Conservation (phyloP, 2,329 filamentous ascomycete genomes). For the Arthrobotrys megalospora region DNA sequence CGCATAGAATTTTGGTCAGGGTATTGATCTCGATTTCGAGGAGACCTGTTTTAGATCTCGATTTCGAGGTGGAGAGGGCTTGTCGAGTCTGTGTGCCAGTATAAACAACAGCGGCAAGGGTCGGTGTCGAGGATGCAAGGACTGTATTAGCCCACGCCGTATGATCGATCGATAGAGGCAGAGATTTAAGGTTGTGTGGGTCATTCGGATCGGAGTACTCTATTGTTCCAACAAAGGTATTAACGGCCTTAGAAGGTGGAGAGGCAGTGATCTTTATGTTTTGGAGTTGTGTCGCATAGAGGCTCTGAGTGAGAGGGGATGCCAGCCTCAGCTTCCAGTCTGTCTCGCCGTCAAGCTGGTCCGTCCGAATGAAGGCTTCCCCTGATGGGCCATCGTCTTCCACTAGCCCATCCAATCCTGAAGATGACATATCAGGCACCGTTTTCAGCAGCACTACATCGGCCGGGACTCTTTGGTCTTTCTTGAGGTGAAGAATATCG, state of each 20-base stretch:
- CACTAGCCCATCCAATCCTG: slow-evolving; percentile 65
- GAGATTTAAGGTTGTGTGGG: slow-evolving; percentile 71
- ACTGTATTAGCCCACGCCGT: slow-evolving; percentile 99
- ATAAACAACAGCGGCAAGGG: slow-evolving; percentile 91
- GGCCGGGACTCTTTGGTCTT: slow-evolving; percentile 92
- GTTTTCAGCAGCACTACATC: slow-evolving; percentile 95
- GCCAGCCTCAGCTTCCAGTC: slow-evolving; percentile 97
- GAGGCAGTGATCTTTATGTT: slow-evolving; percentile 81
- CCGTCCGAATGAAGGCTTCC: slow-evolving; percentile 96
- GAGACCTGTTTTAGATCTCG: slow-evolving; percentile 92
- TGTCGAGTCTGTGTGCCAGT: slow-evolving; percentile 95
- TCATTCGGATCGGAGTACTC: slow-evolving; percentile 65
- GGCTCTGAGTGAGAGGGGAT: slow-evolving; percentile 85
- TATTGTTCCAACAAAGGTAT: slow-evolving; percentile 92
- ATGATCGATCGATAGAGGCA: slow-evolving; percentile 91
- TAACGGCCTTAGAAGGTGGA: slow-evolving; percentile 92
- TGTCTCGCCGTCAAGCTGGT: slow-evolving; percentile 97
- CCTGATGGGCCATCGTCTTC: slow-evolving; percentile 72
- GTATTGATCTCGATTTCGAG: slow-evolving; percentile 98
- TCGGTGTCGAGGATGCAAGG: slow-evolving; percentile 90
- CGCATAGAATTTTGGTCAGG: slow-evolving; percentile 93
- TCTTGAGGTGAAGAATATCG: slow-evolving; percentile 91
- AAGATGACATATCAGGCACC: slow-evolving; percentile 71
- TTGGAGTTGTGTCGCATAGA: slow-evolving; percentile 79
- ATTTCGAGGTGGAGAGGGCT: slow-evolving; percentile 90